Conservation (phyloP, 805 yeast genomes). For the Saccharomycopsis guyanensis region DNA sequence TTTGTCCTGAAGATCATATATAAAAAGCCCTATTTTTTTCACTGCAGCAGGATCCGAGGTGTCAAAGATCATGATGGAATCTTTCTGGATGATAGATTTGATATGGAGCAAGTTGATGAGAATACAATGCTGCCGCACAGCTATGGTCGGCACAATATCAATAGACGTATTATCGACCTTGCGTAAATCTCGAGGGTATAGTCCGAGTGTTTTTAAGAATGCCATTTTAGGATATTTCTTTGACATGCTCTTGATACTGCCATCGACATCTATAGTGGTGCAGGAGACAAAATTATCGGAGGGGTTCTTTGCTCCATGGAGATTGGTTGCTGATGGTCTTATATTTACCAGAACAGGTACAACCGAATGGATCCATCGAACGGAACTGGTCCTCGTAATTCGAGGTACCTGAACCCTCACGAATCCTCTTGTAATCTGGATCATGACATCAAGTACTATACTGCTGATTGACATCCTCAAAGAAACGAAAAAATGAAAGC, state of each 20-base stretch:
- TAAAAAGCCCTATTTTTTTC: conserved; percentile 59
- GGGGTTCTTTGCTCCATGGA: not conserved
- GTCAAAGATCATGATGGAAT: conserved; percentile 70
- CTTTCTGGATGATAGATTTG: conserved; percentile 66
- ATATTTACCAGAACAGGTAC: too few species aligned
- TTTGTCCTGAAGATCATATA: conserved; percentile 60
- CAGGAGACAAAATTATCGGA: conserved; percentile 47
- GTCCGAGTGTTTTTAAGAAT: conserved; percentile 59
- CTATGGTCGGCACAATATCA: conserved; percentile 76
- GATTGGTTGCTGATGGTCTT: too few species aligned
- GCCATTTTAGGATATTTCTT: conserved; percentile 57
- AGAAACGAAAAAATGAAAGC: too few species aligned
- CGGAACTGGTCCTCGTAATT: too few species aligned
- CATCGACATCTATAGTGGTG: conserved; percentile 57
- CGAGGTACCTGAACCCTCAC: too few species aligned
- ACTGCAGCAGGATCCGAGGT: conserved; percentile 41
- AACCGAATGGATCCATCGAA: too few species aligned
- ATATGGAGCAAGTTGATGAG: conserved; percentile 70
- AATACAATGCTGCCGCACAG: conserved; percentile 65
- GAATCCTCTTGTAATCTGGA: too few species aligned
- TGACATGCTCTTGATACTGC: conserved; percentile 58
- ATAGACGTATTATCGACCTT: conserved; percentile 72
- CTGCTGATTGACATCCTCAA: too few species aligned
- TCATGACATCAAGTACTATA: too few species aligned
- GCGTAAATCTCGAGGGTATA: conserved; percentile 83